Base-by-base conservation (phyloP, 2,329 filamentous ascomycete species). In the Penicillium paneum region DNA sequence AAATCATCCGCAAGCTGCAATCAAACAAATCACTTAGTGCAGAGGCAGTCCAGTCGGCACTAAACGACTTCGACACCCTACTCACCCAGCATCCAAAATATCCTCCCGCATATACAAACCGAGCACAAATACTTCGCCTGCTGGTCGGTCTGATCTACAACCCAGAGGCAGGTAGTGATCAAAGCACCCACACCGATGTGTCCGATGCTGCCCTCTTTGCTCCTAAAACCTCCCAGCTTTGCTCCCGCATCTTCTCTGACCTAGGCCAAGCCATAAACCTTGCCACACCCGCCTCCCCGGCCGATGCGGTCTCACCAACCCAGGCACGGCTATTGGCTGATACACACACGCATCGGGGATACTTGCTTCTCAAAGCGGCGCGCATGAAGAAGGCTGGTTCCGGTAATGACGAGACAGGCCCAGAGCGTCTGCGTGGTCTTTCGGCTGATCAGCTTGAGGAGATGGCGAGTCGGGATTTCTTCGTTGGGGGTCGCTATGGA, bases 391-490 rank as follows among this genome's bases (percentile, higher is more conserved):
- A 64, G 46, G 52, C 47, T 45, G 19, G 24, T 21, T 7, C 46
- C 13, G 34, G 26, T 44, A 29, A 38, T 29, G 26, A 39, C 17
- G 15, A 47, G 10, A n/a, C 55, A 7, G 58, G 65, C 0, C 71
- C 73, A 1, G 66, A 66, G 15, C 67, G 68, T 17, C 56, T 76
- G 35, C 64, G 65, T 11, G 67, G 66, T 0, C 47, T 76, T 45
- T 65, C 60, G 0, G 67, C 71, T 12, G 71, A 75, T 34, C 67
- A 74, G 40, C 57, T 84, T 10, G 82, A 85, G 62, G 82, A 84
- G 62, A 72, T 80, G 64, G 82, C 81, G 3, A 83, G 79, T 59
- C 71, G 71, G 31, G 78, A 83, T 57, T 84, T 85, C 65, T 78
- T 77, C 32, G 67, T 76, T 21, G 83, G 80, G 1, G 80, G 79